Evolutionary conservation across 768 basidiomycete species (phyloP).

Genomic region (Termitomyces titanicus): DNA sequence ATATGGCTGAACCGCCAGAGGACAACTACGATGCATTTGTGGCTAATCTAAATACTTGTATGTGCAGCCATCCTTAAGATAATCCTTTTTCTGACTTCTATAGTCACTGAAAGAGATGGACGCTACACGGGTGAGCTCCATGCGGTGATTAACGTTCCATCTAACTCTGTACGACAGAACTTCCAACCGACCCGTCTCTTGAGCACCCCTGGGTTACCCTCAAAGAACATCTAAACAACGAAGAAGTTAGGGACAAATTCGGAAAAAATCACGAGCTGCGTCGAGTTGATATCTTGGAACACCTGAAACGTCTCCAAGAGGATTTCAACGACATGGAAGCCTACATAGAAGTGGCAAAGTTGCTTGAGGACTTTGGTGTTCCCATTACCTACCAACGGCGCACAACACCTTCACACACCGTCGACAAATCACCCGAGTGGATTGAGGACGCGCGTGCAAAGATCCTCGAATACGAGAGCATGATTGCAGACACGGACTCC

Average conservation of each 20-base stretch:
- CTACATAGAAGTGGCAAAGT: not conserved
- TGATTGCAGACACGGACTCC: not conserved
- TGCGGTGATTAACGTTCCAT: not conserved
- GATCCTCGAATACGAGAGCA: not conserved
- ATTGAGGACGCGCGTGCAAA: not conserved
- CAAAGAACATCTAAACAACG: not conserved
- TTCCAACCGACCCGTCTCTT: slow-evolving; percentile 1
- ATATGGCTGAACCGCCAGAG: not conserved
- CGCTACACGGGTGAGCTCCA: not conserved
- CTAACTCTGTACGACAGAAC: not conserved
- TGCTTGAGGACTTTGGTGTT: not conserved
- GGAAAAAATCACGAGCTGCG: not conserved
- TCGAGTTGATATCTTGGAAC: not conserved
- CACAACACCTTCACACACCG: not conserved
- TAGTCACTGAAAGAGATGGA: not conserved
- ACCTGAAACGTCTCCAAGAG: not conserved
- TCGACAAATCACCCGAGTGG: not conserved
- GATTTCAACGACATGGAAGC: not conserved
- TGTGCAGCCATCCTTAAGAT: not conserved
- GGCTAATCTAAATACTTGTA: not conserved
- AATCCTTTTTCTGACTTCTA: not conserved
- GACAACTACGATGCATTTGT: not conserved
- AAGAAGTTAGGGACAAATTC: not conserved
- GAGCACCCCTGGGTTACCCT: not conserved
- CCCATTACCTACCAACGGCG: not conserved